A percentile compares a stretch with the other conserved stretches of the same genome.
Conservation (phyloP, 1,139 yeast genomes). For the Casaregolazyma lundiana region DNA sequence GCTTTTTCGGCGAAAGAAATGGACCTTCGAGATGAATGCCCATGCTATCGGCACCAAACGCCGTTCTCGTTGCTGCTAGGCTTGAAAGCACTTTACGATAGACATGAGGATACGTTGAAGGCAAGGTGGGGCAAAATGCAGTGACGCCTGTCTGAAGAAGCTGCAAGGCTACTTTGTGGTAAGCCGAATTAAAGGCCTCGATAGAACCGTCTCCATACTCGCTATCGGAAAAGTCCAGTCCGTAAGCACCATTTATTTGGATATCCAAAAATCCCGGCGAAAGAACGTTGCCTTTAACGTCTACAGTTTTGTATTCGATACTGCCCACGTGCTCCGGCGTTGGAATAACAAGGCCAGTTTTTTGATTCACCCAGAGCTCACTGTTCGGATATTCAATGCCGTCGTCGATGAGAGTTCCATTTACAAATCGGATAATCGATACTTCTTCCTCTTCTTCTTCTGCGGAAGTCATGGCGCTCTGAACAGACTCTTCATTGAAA, state of each 20-base stretch:
- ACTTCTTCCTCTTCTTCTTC: slow-evolving; percentile 7
- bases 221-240: slow-evolving; percentile 50
- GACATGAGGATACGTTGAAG: slow-evolving; percentile 51
- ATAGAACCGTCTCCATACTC: slow-evolving; percentile 36
- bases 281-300: slow-evolving; percentile 46
- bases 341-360: slow-evolving; percentile 42
- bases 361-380: slow-evolving; percentile 47
- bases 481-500: slow-evolving; percentile 5
- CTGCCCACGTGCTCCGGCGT: slow-evolving; percentile 21
- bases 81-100: slow-evolving; percentile 50
- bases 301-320: slow-evolving; percentile 33
- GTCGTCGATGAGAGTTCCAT: slow-evolving; percentile 50
- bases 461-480: slow-evolving; percentile 9
- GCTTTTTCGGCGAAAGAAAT: slow-evolving; percentile 49
- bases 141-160: slow-evolving; percentile 56
- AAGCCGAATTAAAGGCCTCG: slow-evolving; percentile 26
- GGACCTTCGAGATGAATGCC: slow-evolving; percentile 71
- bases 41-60: slow-evolving; percentile 46
- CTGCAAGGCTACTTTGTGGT: slow-evolving; percentile 22
- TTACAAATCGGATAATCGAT: slow-evolving; percentile 37
- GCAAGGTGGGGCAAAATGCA: slow-evolving; percentile 56
- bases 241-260: slow-evolving; percentile 60
- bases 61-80: slow-evolving; percentile 38
- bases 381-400: slow-evolving; percentile 40
- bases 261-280: slow-evolving; percentile 61